phyloP scores from a whole-genome alignment of 2,329 filamentous ascomycete species.

The Fusarium nematophilum region DNA sequence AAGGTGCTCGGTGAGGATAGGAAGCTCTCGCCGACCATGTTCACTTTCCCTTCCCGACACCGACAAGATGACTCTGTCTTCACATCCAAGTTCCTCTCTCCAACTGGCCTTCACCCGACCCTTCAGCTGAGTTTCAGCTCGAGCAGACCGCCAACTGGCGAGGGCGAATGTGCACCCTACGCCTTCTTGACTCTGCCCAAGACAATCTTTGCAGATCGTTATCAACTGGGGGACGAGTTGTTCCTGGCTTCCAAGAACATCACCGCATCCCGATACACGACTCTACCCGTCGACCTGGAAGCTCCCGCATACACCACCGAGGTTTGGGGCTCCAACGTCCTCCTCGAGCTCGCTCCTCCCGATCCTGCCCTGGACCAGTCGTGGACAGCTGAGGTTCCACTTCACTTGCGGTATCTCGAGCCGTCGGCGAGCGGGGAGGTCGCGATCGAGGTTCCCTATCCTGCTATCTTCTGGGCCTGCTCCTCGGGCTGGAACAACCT shows the following conservation, averaged over 20 bases:
- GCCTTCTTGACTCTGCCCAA: constrained; percentile 86
- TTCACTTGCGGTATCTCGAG: constrained; percentile 86
- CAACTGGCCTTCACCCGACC: constrained; percentile 86
- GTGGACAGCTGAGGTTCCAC: constrained; percentile 78
- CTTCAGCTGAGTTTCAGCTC: constrained; percentile 74
- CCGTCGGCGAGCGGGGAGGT: constrained; percentile 68
- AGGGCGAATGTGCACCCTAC: constrained; percentile 76
- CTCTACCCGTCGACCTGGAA: constrained; percentile 87
- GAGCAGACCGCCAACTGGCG: constrained; percentile 60
- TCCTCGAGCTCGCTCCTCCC: constrained; percentile 78
- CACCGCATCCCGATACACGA: constrained; percentile 72
- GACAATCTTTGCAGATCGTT: constrained; percentile 85
- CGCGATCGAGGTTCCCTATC: constrained; percentile 76
- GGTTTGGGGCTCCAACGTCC: constrained; percentile 81
- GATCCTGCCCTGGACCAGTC: constrained; percentile 48
- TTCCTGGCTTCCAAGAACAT: constrained; percentile 87
- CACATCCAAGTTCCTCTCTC: constrained; percentile 71
- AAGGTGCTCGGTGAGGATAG: constrained; percentile 81
- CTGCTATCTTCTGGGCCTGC: constrained; percentile 92
- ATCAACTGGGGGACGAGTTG: constrained; percentile 81
- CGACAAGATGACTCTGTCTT: constrained; percentile 69
- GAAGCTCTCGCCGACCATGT: constrained; percentile 79
- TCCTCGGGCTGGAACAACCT: constrained; percentile 74
- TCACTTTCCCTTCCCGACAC: constrained; percentile 86
- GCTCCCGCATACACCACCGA: constrained; percentile 83